These are phyloP conservation scores for Ballota nigra DNA, from an alignment of 257 asterid genomes.

Conservation along the genomic window DNA sequence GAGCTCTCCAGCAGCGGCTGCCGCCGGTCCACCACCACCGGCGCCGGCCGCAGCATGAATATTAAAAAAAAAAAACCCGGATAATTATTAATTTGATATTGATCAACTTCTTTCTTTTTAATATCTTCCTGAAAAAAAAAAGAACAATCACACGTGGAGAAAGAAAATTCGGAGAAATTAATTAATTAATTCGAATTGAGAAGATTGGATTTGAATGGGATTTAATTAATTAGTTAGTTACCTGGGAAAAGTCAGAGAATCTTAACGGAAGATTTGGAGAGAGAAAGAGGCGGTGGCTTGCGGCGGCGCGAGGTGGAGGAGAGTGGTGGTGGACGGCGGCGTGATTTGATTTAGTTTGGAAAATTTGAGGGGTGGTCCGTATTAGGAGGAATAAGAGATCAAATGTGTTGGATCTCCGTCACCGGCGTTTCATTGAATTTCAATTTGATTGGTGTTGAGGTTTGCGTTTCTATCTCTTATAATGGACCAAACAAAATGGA, in stretches of 20 bases:
- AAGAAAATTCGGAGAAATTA: background rate
- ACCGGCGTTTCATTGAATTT: background rate
- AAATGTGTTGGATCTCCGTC: background rate
- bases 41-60: conserved; percentile 29
- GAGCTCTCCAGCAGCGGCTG: conserved; percentile 39
- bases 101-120: background rate
- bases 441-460: background rate
- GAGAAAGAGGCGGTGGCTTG: background rate
- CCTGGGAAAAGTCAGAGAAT: background rate
- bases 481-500: background rate
- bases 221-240: background rate
- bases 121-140: background rate
- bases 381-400: background rate
- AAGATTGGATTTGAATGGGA: background rate
- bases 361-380: background rate
- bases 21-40: conserved; percentile 35
- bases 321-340: conserved; percentile 7
- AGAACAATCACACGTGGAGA: background rate
- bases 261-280: background rate
- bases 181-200: background rate
- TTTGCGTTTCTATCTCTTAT: background rate
- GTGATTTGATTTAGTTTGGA: background rate
- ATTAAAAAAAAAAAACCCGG: background rate
- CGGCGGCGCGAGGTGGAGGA: conserved; percentile 4
- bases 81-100: too few relatives aligned